Evolutionary conservation across 768 basidiomycete genomes (phyloP).

Genomic region (Tylopilus felleus): DNA sequence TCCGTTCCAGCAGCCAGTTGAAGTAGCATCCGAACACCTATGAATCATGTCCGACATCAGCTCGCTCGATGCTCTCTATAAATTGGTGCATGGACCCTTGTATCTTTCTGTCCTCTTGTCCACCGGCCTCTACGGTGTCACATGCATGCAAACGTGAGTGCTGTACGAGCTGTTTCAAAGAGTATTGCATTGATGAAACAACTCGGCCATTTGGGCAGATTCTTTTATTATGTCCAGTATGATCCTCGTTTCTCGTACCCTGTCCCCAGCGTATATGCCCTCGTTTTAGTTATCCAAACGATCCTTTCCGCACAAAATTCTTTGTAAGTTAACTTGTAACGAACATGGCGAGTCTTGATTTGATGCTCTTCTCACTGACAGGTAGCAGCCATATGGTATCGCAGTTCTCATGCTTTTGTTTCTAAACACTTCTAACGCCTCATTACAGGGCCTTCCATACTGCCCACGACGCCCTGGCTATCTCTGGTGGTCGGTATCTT

Average conservation of each 20-base stretch:
- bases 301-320: background rate
- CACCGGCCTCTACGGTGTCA: background rate
- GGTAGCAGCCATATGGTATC: constrained; percentile 11
- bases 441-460: constrained; percentile 6
- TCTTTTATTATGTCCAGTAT: constrained; percentile 9
- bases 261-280: background rate
- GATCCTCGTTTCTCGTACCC: background rate
- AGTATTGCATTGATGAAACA: no score
- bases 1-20: no score
- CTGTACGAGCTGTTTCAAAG: no score
- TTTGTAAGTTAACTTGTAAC: constrained; percentile 1
- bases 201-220: background rate
- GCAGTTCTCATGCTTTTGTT: rapidly evolving
- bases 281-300: background rate
- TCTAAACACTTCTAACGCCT: background rate
- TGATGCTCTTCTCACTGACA: background rate
- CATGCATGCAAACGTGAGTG: constrained; percentile 13
- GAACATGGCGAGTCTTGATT: background rate
- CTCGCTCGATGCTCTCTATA: background rate
- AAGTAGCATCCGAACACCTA: no score
- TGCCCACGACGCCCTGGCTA: constrained; percentile 1
- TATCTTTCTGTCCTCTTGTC: background rate
- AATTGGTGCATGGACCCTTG: background rate
- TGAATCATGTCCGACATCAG: no score
- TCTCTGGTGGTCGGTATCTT: constrained; percentile 6